phyloP scores from a whole-genome alignment of 2,329 filamentous ascomycete genomes.

The Pezizomycotina sp. region DNA sequence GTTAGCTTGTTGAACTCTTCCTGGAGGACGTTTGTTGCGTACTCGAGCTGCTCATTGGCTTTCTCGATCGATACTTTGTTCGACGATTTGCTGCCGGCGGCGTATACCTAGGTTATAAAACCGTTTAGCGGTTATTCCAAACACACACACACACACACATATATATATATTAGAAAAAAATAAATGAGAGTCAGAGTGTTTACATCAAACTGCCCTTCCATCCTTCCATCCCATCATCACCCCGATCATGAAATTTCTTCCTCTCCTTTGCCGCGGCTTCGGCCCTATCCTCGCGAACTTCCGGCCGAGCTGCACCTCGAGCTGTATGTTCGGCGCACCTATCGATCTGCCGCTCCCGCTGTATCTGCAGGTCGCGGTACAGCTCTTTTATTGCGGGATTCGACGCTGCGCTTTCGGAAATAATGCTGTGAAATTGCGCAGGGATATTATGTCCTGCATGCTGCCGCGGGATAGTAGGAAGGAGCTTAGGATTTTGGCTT shows the following conservation, averaged over 20 bases:
- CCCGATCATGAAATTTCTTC: too few species aligned
- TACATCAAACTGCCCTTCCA: too few species aligned
- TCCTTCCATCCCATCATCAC: too few species aligned
- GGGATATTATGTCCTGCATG: slow-evolving; percentile 53
- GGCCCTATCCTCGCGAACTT: too few species aligned
- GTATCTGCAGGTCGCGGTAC: slow-evolving; percentile 62
- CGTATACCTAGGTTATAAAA: too few species aligned
- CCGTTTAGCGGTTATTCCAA: too few species aligned
- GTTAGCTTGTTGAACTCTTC: slow-evolving; percentile 49
- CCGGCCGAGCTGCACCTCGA: slow-evolving; percentile 45
- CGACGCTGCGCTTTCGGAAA: slow-evolving; percentile 52
- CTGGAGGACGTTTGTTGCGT: slow-evolving; percentile 48
- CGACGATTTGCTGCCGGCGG: too few species aligned
- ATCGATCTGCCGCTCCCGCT: slow-evolving; percentile 53
- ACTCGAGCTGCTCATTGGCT: slow-evolving; percentile 40
- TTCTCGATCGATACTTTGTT: slow-evolving; percentile 31
- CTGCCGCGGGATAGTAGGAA: slow-evolving; percentile 64
- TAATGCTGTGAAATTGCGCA: slow-evolving; percentile 56
- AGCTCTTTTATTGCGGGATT: slow-evolving; percentile 51
- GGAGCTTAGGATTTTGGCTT: slow-evolving; percentile 55
- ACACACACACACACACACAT: too few species aligned
- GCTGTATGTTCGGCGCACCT: slow-evolving; percentile 42
- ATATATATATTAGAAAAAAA: too few species aligned
- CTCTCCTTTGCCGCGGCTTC: too few species aligned
- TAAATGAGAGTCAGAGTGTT: too few species aligned